These are phyloP conservation scores for Arabis alpina DNA, from an alignment of 345 rosid genomes.

Conservation along the genomic window DNA sequence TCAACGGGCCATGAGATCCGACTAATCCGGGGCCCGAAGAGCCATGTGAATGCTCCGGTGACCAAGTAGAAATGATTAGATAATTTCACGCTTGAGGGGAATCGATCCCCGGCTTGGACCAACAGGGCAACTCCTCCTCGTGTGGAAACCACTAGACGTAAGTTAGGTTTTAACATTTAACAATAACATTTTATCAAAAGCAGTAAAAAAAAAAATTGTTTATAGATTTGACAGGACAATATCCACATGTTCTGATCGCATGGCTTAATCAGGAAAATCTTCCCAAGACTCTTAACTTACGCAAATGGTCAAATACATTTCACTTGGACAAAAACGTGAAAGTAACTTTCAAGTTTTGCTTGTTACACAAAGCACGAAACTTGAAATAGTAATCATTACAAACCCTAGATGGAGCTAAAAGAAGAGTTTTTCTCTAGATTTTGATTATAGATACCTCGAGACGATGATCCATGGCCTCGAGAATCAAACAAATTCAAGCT, in stretches of 20 bases:
- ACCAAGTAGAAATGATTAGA: too few relatives aligned
- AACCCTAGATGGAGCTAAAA: background rate
- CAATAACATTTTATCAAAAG: slow-evolving; percentile 4
- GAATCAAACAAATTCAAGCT: too few relatives aligned
- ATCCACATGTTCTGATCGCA: background rate
- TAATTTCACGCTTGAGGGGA: too few relatives aligned
- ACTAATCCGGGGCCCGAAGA: too few relatives aligned
- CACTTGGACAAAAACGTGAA: slow-evolving; percentile 11
- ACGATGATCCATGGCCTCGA: too few relatives aligned
- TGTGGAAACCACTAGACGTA: too few relatives aligned
- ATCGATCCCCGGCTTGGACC: too few relatives aligned
- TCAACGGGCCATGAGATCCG: too few relatives aligned
- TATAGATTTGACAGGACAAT: background rate
- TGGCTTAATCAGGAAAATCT: background rate
- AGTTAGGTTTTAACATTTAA: background rate
- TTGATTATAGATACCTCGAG: background rate
- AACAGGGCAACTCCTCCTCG: too few relatives aligned
- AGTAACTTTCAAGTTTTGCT: slow-evolving; percentile 13
- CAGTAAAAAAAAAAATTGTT: background rate
- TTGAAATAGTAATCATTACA: background rate
- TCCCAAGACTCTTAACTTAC: background rate
- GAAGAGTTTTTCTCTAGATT: background rate
- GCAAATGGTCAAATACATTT: slow-evolving; percentile 14
- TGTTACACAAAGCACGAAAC: background rate
- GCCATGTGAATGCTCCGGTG: too few relatives aligned